A percentile compares a stretch with the other conserved stretches of the same genome.
phyloP scores from a whole-genome alignment of 148 eudicot species.

The Nyssa sinensis region DNA sequence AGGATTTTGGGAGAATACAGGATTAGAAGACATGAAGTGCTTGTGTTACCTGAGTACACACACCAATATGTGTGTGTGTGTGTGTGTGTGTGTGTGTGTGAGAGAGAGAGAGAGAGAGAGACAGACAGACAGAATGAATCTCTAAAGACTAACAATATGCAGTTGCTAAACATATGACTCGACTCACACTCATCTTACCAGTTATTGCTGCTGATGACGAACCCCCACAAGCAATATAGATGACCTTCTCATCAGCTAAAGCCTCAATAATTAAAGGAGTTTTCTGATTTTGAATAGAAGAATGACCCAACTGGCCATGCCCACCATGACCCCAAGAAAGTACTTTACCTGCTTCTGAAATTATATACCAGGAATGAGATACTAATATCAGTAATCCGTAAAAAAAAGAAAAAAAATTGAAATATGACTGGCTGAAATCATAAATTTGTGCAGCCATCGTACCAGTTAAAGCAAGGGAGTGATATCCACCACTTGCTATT shows the following conservation, averaged over 20 bases:
- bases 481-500: slow-evolving; percentile 93
- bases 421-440: neutral
- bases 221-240: slow-evolving; percentile 85
- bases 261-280: slow-evolving; percentile 67
- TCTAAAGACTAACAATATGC: neutral
- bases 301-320: slow-evolving; percentile 91
- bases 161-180: neutral
- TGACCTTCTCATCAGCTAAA: slow-evolving; percentile 61
- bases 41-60: neutral
- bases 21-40: neutral
- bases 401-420: neutral
- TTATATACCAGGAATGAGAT: slow-evolving; percentile 1
- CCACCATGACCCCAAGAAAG: slow-evolving; percentile 99
- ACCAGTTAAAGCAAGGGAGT: slow-evolving; percentile 93
- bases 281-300: slow-evolving; percentile 66
- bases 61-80: no score
- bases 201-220: slow-evolving; percentile 92
- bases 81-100: no score
- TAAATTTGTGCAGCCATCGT: slow-evolving; percentile 16
- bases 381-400: neutral
- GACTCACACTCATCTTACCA: slow-evolving; percentile 36
- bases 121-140: neutral
- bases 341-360: slow-evolving; percentile 73
- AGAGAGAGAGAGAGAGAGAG: no score
- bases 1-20: neutral